Percentiles rank a stretch among this genome's conserved stretches.
These are phyloP conservation scores for Stropharia rugosoannulata DNA, from an alignment of 768 basidiomycete species.

Conservation along the genomic window DNA sequence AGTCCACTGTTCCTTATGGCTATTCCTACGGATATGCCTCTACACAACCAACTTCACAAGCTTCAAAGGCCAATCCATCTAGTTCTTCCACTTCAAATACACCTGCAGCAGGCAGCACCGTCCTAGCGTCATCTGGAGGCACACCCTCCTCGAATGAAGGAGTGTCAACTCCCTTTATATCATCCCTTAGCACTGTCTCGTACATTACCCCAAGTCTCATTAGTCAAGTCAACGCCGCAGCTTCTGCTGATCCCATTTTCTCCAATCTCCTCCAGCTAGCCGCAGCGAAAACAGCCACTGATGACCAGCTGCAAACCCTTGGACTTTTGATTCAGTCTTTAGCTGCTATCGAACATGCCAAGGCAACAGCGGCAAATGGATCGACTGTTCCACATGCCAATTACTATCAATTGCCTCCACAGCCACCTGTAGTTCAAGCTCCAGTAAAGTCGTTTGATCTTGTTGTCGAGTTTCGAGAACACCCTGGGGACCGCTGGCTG, in stretches of 20 bases:
- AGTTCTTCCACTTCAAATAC: conserved; percentile 11
- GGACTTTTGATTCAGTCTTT: conserved; percentile 74
- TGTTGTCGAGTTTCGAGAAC: conserved; percentile 69
- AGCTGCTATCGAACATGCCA: conserved; percentile 30
- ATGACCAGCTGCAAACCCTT: conserved; percentile 66
- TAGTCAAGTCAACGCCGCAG: conserved; percentile 64
- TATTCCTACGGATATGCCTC: conserved; percentile 7
- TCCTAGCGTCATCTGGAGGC: neutral
- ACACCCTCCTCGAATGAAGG: conserved; percentile 3
- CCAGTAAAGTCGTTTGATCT: conserved; percentile 66
- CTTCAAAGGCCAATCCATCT: neutral
- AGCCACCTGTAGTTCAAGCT: conserved; percentile 22
- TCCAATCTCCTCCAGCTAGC: conserved; percentile 65
- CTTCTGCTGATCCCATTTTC: conserved; percentile 65
- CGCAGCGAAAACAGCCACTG: conserved; percentile 57
- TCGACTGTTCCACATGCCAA: neutral
- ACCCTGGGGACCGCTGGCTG: conserved; percentile 60
- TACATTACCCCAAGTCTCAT: conserved; percentile 58
- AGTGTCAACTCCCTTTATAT: conserved; percentile 38
- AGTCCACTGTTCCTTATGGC: conserved; percentile 14
- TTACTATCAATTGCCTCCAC: conserved; percentile 9
- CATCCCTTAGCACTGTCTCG: conserved; percentile 42
- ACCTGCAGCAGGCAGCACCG: neutral
- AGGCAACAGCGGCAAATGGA: conserved; percentile 11
- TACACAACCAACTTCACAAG: conserved; percentile 4